A percentile compares a stretch with the other conserved stretches of the same genome.
Conservation (phyloP, 2,329 filamentous ascomycete genomes). For the Gyromitra esculenta region DNA sequence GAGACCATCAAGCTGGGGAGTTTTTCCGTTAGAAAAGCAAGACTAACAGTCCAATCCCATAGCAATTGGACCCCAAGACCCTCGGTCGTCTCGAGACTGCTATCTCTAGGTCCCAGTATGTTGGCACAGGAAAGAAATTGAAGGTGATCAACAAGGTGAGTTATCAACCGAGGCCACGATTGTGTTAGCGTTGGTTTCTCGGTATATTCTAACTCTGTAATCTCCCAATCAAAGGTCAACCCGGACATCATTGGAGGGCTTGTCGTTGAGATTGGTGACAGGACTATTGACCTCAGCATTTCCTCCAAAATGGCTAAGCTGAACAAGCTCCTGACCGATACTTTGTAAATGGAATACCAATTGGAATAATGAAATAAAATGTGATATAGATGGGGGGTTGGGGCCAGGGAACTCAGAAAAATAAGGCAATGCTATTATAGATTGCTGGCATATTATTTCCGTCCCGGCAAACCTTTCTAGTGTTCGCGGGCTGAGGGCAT, state of each 20-base stretch:
- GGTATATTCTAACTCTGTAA: constrained; percentile 17
- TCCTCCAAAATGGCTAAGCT: constrained; percentile 94
- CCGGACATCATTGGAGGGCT: constrained; percentile 93
- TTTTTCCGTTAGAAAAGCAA: constrained; percentile 23
- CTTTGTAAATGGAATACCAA: constrained; percentile 75
- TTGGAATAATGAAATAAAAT: constrained; percentile 36
- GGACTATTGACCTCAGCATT: constrained; percentile 97
- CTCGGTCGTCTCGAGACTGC: constrained; percentile 86
- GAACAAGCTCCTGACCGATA: constrained; percentile 98
- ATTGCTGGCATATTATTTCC: constrained; percentile 41
- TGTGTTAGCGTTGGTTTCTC: not conserved
- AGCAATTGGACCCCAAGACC: constrained; percentile 88
- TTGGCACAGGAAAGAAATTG: constrained; percentile 93
- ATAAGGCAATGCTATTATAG: constrained; percentile 45
- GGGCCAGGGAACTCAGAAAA: not conserved
- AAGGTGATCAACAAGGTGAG: constrained; percentile 90
- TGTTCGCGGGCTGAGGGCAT: not conserved
- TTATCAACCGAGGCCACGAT: constrained; percentile 26
- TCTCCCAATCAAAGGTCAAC: constrained; percentile 73
- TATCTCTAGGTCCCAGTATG: constrained; percentile 87
- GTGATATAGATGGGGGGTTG: constrained; percentile 34
- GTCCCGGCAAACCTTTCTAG: not conserved
- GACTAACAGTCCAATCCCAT: constrained; percentile 47
- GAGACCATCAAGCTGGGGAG: constrained; percentile 16
- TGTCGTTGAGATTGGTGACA: constrained; percentile 94